Evolutionary conservation across 768 basidiomycete genomes (phyloP).

Genomic region (Tylopilus balloui): DNA sequence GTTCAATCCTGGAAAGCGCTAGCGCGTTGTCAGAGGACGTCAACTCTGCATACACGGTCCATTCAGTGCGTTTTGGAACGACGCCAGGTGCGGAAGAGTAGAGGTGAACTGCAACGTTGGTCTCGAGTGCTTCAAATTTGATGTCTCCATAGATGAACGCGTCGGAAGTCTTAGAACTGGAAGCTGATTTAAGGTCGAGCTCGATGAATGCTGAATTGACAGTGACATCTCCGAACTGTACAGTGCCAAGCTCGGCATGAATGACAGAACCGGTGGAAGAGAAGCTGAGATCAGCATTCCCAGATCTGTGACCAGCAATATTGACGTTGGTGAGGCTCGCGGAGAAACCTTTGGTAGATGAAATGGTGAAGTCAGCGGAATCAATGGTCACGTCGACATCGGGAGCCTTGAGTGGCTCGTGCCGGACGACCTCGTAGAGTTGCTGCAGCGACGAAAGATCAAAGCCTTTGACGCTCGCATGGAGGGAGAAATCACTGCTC

Average conservation of each 20-base stretch:
- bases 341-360: constrained; percentile 1
- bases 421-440: not conserved
- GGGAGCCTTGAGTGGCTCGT: not conserved
- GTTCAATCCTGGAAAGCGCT: constrained; percentile 5
- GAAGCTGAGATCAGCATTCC: not conserved
- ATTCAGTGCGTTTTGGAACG: constrained; percentile 3
- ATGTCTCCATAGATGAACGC: constrained; percentile 2
- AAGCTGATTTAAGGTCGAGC: constrained; percentile 4
- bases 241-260: not conserved
- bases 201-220: constrained; percentile 1
- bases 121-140: not conserved
- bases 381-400: constrained; percentile 2
- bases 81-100: not conserved
- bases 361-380: constrained; percentile 1
- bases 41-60: constrained; percentile 2
- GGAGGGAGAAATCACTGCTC: not conserved
- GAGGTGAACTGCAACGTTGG: constrained; percentile 1
- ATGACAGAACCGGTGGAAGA: constrained; percentile 2
- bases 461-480: not conserved
- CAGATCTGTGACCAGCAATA: constrained; percentile 1
- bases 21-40: not conserved
- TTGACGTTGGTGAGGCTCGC: not conserved
- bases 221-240: not conserved
- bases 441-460: not conserved
- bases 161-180: not conserved